These are phyloP conservation scores for Heritiera fomes DNA, from an alignment of 345 rosid species.

Conservation along the genomic window DNA sequence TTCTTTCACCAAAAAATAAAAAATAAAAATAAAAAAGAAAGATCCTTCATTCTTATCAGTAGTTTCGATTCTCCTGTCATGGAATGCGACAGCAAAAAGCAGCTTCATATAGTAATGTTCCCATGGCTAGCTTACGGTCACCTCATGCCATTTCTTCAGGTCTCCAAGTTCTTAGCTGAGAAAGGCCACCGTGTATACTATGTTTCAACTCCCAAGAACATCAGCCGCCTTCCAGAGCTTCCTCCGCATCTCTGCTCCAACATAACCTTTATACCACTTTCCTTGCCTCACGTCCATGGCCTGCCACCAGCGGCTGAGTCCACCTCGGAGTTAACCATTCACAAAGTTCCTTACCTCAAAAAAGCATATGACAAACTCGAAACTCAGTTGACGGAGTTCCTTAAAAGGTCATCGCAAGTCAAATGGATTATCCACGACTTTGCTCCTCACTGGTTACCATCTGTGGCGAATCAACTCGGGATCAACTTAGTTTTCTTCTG, in stretches of 20 bases:
- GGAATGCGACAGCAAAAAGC: not conserved
- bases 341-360: slow-evolving; percentile 33
- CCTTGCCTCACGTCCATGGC: slow-evolving; percentile 25
- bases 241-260: not conserved
- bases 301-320: slow-evolving; percentile 34
- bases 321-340: slow-evolving; percentile 27
- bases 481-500: slow-evolving; percentile 35
- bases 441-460: slow-evolving; percentile 47
- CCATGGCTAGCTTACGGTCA: slow-evolving; percentile 41
- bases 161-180: slow-evolving; percentile 33
- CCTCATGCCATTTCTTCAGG: slow-evolving; percentile 28
- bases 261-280: slow-evolving; percentile 18
- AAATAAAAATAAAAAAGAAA: too few species aligned
- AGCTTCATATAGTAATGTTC: slow-evolving; percentile 31
- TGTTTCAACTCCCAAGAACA: slow-evolving; percentile 34
- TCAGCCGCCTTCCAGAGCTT: slow-evolving; percentile 25
- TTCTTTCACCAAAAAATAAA: too few species aligned
- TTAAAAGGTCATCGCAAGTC: not conserved
- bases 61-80: not conserved
- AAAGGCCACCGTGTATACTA: slow-evolving; percentile 34
- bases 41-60: too few species aligned
- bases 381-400: slow-evolving; percentile 27
- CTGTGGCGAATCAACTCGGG: slow-evolving; percentile 25
- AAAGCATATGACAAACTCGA: slow-evolving; percentile 44
- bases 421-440: slow-evolving; percentile 49